Percentiles rank a stretch among this genome's conserved stretches.
phyloP scores from a whole-genome alignment of 305 asterid species.

The Fraxinus paxiana region DNA sequence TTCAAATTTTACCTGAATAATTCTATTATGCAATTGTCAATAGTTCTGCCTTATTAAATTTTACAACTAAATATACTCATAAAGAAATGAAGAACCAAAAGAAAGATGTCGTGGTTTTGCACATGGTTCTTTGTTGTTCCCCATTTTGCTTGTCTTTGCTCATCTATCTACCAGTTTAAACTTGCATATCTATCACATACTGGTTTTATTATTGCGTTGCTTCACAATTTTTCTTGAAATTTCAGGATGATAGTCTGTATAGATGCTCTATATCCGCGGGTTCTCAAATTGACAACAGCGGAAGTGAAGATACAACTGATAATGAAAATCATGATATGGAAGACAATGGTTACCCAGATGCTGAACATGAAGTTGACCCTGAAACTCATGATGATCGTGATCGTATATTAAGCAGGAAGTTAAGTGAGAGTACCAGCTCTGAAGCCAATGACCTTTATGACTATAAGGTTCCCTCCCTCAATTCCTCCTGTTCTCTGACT shows the following conservation, averaged over 20 bases:
- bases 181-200: not conserved
- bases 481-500: not conserved
- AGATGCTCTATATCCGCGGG: conserved; percentile 84
- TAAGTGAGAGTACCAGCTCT: conserved; percentile 92
- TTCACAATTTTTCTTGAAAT: conserved; percentile 20
- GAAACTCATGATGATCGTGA: conserved; percentile 72
- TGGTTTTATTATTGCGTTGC: not conserved
- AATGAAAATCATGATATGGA: conserved; percentile 58
- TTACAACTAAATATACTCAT: not conserved
- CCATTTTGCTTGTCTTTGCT: not conserved
- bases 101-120: not conserved
- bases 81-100: conserved; percentile 4
- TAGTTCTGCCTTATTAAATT: not conserved
- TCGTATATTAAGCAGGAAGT: conserved; percentile 84
- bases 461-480: conserved; percentile 61
- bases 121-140: not conserved
- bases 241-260: conserved; percentile 70
- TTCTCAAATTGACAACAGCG: conserved; percentile 74
- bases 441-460: conserved; percentile 92
- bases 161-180: not conserved
- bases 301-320: conserved; percentile 76
- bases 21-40: not conserved
- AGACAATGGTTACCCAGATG: conserved; percentile 82
- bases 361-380: conserved; percentile 77
- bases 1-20: conserved; percentile 6